Evolutionary conservation across 495 filamentous ascomycete species (phyloP), one percentile per base, ranked within the genome.

Genomic region (Penicillium pancosmium): DNA sequence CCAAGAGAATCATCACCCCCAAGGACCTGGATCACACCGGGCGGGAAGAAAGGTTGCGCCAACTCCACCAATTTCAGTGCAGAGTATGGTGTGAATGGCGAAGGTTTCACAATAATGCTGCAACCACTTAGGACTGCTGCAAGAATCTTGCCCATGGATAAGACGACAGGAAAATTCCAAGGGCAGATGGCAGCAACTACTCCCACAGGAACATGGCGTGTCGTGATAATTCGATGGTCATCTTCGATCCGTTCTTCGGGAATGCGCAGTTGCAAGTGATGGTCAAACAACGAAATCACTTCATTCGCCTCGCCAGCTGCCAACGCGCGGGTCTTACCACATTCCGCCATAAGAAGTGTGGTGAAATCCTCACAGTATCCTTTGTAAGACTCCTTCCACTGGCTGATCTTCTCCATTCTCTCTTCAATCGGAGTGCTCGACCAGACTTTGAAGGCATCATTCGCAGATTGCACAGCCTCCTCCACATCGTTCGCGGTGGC

Each of bases 1-100:
- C 86, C 86, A 11, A 87, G 69, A 18, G 80, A 78, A n/a, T 84
- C 82, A 55, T 81, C 82, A 35, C 86, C 86, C 64, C 81, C 81
- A 44, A 89, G 58, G 1, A 74, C 84, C 55, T 87, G 85, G 44
- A 89, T 66, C 11, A 89, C 83, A 60, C 85, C 86, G 0, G 82
- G 82, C 0, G 86, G 84, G 41, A 87, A 78, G 55, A 87, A 71
- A 6, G 78, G 68, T 58, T 84, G 78, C 34, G 70, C 76, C n/a
- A 86, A 68, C 66, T 88, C 85, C 60, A 79, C 77, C 57, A 84
- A 73, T 61, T 86, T 86, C 54, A 87, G 75, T 51, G 78, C 79
- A 46, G 80, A 77, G 77, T 89, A 88, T 0, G 86, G 86, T 78
- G 68, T 88, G 71, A 85, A 87, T 0, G 86, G 84, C 21, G 82